Percentiles rank a stretch among this genome's conserved stretches.
Evolutionary conservation across 768 basidiomycete genomes (phyloP).

Genomic region (Auricularia cornea): DNA sequence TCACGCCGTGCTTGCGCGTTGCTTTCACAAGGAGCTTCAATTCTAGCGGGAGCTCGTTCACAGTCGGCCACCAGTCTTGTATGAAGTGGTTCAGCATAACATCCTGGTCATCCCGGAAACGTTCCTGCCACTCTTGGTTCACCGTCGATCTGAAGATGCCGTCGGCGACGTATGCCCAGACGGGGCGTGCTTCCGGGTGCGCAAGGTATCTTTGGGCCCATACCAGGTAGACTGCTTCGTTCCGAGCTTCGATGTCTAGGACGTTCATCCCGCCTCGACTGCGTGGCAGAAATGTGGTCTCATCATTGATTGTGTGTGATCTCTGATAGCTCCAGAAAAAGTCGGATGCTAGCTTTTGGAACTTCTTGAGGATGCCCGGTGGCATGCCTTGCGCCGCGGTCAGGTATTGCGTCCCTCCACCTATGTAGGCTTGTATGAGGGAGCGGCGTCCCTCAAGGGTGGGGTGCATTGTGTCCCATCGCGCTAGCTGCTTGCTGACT

Average conservation of each 20-base stretch:
- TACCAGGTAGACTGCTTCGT: constrained; percentile 7
- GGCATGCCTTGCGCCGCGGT: constrained; percentile 32
- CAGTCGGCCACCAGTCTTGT: background rate
- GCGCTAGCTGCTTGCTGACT: constrained; percentile 11
- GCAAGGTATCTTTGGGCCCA: constrained; percentile 15
- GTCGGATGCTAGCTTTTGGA: constrained; percentile 14
- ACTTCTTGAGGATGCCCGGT: constrained; percentile 9
- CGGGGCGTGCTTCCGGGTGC: constrained; percentile 11
- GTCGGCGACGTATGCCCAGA: constrained; percentile 24
- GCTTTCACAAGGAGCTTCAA: background rate
- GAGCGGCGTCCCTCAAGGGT: constrained; percentile 20
- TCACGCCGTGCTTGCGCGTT: background rate
- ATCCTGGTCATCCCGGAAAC: background rate
- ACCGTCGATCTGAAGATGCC: background rate
- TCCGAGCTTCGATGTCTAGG: constrained; percentile 1
- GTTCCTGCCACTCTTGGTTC: background rate
- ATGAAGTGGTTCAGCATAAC: background rate
- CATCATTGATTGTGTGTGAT: background rate
- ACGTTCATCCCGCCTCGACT: background rate
- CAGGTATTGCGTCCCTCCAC: constrained; percentile 27
- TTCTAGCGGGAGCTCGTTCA: background rate
- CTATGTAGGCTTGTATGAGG: constrained; percentile 21
- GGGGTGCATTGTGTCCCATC: constrained; percentile 22
- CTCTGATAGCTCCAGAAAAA: constrained; percentile 22
- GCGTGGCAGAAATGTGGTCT: background rate